These are phyloP conservation scores for Euphorbia schlechtendalii DNA, from an alignment of 441 rosid species.

Conservation along the genomic window DNA sequence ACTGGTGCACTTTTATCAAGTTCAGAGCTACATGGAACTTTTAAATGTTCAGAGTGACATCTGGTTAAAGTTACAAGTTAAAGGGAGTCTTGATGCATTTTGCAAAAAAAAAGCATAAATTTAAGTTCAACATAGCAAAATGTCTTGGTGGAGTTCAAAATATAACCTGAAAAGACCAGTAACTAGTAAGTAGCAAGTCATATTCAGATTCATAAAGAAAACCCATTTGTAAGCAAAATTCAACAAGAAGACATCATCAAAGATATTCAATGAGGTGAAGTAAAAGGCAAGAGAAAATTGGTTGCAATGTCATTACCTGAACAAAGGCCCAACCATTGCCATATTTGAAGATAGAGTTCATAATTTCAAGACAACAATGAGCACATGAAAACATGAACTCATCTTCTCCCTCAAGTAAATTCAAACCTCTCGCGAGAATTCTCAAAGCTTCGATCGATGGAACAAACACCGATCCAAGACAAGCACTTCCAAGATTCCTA, in stretches of 20 bases:
- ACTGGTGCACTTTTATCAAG: too few relatives aligned
- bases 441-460: constrained; percentile 83
- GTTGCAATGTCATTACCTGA: constrained; percentile 43
- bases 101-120: too few relatives aligned
- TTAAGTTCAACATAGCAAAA: too few relatives aligned
- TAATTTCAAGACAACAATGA: constrained; percentile 75
- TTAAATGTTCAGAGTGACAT: too few relatives aligned
- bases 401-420: constrained; percentile 91
- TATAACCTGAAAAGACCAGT: constrained; percentile 2
- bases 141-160: too few relatives aligned
- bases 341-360: constrained; percentile 61
- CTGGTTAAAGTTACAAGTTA: too few relatives aligned
- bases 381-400: constrained; percentile 98
- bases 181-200: constrained; percentile 8
- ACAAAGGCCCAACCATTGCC: constrained; percentile 99
- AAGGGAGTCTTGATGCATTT: too few relatives aligned
- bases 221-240: background rate
- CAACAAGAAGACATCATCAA: background rate
- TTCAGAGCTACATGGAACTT: too few relatives aligned
- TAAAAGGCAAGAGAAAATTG: background rate
- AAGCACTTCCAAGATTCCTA: constrained; percentile 84
- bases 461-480: constrained; percentile 83
- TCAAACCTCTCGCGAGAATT: constrained; percentile 72
- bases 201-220: too few relatives aligned
- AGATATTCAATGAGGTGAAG: background rate